Conservation (phyloP, 2,329 filamentous ascomycete species). For the Paradendryphiella salina region DNA sequence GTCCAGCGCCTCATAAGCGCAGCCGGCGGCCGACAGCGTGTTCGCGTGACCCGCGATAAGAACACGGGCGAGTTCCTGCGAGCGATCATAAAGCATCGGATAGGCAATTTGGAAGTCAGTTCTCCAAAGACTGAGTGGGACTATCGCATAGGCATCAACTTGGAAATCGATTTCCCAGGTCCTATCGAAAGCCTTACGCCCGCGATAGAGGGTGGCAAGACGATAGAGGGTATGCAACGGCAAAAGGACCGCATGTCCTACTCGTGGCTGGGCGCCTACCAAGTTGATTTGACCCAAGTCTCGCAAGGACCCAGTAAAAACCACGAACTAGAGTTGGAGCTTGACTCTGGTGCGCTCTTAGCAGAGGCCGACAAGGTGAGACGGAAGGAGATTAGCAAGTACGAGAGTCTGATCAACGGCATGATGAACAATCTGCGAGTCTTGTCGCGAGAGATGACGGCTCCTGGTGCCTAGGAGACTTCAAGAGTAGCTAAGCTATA, state of each 20-base stretch:
- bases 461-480: slow-evolving; percentile 5
- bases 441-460: slow-evolving; percentile 44
- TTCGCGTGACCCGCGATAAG: slow-evolving; percentile 71
- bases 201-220: slow-evolving; percentile 48
- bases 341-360: slow-evolving; percentile 65
- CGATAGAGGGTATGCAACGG: slow-evolving; percentile 57
- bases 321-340: slow-evolving; percentile 80
- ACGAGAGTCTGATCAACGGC: slow-evolving; percentile 69
- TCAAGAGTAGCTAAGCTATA: slow-evolving; percentile 6
- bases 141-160: slow-evolving; percentile 89
- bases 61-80: slow-evolving; percentile 70
- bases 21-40: slow-evolving; percentile 26
- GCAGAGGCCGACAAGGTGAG: slow-evolving; percentile 65
- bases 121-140: slow-evolving; percentile 79
- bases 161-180: slow-evolving; percentile 83
- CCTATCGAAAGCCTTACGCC: slow-evolving; percentile 59
- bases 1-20: slow-evolving; percentile 60
- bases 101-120: slow-evolving; percentile 85
- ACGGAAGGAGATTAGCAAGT: slow-evolving; percentile 51
- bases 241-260: slow-evolving; percentile 93
- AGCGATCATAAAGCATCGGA: slow-evolving; percentile 89
- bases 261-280: slow-evolving; percentile 75
- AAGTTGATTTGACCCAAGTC: slow-evolving; percentile 92
- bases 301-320: slow-evolving; percentile 63
- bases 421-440: slow-evolving; percentile 67